Conservation (phyloP, 371 early-diverging fungal species). For the Mortierella polycephala region DNA sequence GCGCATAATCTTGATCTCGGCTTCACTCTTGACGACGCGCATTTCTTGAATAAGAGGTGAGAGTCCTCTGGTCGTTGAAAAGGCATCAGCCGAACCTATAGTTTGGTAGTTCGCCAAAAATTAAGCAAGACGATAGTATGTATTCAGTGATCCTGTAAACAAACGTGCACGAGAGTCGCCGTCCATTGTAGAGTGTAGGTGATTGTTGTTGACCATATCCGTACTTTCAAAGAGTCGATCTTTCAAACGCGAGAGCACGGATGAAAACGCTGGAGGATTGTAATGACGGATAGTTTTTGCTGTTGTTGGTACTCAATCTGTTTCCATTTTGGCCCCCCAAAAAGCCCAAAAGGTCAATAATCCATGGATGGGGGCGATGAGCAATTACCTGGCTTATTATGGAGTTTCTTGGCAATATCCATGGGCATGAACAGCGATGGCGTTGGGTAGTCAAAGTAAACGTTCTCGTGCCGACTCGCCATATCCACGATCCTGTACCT, state of each 20-base stretch:
- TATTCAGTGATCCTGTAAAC: too few species aligned
- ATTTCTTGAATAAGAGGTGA: slow-evolving; percentile 74
- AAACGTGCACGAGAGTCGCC: too few species aligned
- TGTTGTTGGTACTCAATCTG: too few species aligned
- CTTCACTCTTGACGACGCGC: slow-evolving; percentile 80
- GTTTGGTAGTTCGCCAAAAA: background rate
- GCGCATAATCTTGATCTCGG: slow-evolving; percentile 85
- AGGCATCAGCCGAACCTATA: slow-evolving; percentile 38
- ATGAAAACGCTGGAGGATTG: too few species aligned
- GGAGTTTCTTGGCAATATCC: slow-evolving; percentile 52
- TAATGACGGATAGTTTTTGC: too few species aligned
- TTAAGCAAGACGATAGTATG: too few species aligned
- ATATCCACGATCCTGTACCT: slow-evolving; percentile 53
- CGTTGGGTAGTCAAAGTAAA: slow-evolving; percentile 59
- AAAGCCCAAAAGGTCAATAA: background rate
- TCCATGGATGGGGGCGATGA: too few species aligned
- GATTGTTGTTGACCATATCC: too few species aligned
- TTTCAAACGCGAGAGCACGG: too few species aligned
- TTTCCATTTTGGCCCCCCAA: too few species aligned
- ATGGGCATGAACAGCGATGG: slow-evolving; percentile 52
- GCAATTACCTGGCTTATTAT: slow-evolving; percentile 42
- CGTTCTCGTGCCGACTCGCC: slow-evolving; percentile 46
- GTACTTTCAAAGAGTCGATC: too few species aligned
- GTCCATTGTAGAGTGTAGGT: too few species aligned
- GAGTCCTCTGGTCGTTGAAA: slow-evolving; percentile 61